phyloP scores from a whole-genome alignment of 177 flowering plant species.

The Telopea speciosissima region DNA sequence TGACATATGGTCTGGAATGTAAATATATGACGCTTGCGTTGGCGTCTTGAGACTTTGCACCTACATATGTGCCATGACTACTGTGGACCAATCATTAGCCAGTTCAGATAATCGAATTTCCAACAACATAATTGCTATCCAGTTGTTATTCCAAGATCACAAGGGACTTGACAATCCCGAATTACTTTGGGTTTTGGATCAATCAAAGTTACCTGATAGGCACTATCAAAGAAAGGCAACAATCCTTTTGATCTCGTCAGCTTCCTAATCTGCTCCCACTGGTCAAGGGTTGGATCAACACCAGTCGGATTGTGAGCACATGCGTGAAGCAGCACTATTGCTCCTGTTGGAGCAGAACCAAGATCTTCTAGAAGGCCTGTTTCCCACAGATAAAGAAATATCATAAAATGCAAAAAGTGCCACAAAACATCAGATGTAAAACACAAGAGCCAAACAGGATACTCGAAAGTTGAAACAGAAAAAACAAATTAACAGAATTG shows the following conservation, averaged over 20 bases:
- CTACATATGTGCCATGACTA: no score
- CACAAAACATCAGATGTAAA: background rate
- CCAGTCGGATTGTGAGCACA: constrained; percentile 99
- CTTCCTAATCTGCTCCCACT: constrained; percentile 94
- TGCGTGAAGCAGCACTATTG: constrained; percentile 96
- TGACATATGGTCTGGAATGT: no score
- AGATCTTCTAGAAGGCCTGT: constrained; percentile 89
- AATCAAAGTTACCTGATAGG: constrained; percentile 69
- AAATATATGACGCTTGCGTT: no score
- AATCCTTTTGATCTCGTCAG: constrained; percentile 73
- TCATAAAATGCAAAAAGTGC: background rate
- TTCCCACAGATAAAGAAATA: constrained; percentile 11
- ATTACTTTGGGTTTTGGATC: background rate
- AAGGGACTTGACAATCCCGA: background rate
- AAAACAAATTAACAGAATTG: background rate
- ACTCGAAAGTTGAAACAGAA: background rate
- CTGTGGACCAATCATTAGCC: no score
- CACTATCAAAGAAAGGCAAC: constrained; percentile 98
- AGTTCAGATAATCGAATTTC: background rate
- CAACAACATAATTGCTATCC: background rate
- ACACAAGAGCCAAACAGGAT: background rate
- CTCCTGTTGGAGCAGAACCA: constrained; percentile 80
- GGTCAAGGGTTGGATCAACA: constrained; percentile 88
- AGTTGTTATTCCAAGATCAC: no score
- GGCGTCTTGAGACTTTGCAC: no score